Conservation (phyloP, 2,329 filamentous ascomycete genomes). For the Ophiostoma fasciatum region DNA sequence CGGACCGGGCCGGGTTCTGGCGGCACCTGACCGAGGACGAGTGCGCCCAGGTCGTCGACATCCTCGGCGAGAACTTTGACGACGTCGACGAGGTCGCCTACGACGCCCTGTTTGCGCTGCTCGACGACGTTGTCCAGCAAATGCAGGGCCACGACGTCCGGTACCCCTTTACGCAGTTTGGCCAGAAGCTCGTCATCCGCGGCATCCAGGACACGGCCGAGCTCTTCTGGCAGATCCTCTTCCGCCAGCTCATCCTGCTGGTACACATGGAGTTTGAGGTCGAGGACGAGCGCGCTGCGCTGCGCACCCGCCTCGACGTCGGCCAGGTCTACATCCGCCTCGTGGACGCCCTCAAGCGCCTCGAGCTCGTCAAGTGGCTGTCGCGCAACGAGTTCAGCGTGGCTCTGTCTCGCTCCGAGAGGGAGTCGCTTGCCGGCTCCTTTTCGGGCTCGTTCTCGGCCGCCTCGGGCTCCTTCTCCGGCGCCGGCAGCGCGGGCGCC, state of each 20-base stretch:
- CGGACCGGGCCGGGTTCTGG: constrained; percentile 63
- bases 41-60: constrained; percentile 51
- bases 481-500: constrained; percentile 19
- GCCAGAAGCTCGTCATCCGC: constrained; percentile 57
- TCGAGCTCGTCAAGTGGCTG: constrained; percentile 62
- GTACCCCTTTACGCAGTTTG: constrained; percentile 55
- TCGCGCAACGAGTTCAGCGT: constrained; percentile 41
- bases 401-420: constrained; percentile 27
- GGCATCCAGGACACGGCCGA: constrained; percentile 67
- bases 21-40: constrained; percentile 73
- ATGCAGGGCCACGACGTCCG: constrained; percentile 24
- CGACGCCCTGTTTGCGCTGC: constrained; percentile 31
- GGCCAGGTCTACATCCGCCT: constrained; percentile 55
- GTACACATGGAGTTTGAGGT: constrained; percentile 78
- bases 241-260: constrained; percentile 70
- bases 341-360: constrained; percentile 53
- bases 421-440: constrained; percentile 14
- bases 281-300: constrained; percentile 54
- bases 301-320: constrained; percentile 47
- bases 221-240: constrained; percentile 56
- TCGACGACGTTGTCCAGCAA: constrained; percentile 24
- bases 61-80: constrained; percentile 51
- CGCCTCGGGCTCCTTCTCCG: constrained; percentile 12
- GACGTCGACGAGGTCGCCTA: constrained; percentile 42
- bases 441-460: constrained; percentile 6